These are phyloP conservation scores for Lepiota brunneoincarnata DNA, from an alignment of 768 basidiomycete species.

Conservation along the genomic window DNA sequence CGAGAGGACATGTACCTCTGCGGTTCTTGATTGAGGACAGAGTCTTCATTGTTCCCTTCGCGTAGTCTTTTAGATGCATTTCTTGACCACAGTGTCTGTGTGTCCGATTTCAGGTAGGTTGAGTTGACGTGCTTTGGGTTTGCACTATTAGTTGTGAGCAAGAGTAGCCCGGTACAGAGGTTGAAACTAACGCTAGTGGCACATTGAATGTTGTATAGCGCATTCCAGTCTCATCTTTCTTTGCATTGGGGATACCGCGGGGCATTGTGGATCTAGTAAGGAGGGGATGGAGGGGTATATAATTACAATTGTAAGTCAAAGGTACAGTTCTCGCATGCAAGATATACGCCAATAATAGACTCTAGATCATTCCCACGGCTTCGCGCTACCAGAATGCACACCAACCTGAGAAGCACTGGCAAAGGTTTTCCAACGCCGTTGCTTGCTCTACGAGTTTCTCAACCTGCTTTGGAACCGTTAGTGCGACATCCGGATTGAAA, in stretches of 20 bases:
- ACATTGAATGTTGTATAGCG: slow-evolving; percentile 81
- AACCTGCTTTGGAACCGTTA: slow-evolving; percentile 83
- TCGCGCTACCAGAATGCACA: slow-evolving; percentile 71
- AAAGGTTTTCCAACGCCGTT: slow-evolving; percentile 90
- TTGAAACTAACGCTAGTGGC: slow-evolving; percentile 57
- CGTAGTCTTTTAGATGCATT: slow-evolving; percentile 32
- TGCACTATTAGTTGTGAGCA: slow-evolving; percentile 36
- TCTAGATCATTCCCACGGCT: slow-evolving; percentile 4
- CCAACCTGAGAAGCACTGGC: slow-evolving; percentile 97
- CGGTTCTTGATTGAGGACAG: slow-evolving; percentile 2
- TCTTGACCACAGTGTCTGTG: slow-evolving; percentile 71
- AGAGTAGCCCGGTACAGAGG: slow-evolving; percentile 1
- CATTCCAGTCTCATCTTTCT: slow-evolving; percentile 79
- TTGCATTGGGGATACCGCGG: slow-evolving; percentile 77
- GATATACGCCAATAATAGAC: slow-evolving; percentile 1
- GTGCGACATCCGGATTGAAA: slow-evolving; percentile 79
- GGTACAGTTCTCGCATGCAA: neutral
- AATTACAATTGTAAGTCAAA: slow-evolving; percentile 11
- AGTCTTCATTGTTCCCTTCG: slow-evolving; percentile 9
- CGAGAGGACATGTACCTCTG: neutral
- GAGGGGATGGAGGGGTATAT: slow-evolving; percentile 9
- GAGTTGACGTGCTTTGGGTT: slow-evolving; percentile 82
- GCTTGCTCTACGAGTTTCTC: slow-evolving; percentile 93
- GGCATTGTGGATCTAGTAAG: slow-evolving; percentile 48
- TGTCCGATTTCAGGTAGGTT: slow-evolving; percentile 75